These are phyloP conservation scores for Pseudozyma tsukubaensis DNA, from an alignment of 1,284 basidiomycete species.

Conservation along the genomic window DNA sequence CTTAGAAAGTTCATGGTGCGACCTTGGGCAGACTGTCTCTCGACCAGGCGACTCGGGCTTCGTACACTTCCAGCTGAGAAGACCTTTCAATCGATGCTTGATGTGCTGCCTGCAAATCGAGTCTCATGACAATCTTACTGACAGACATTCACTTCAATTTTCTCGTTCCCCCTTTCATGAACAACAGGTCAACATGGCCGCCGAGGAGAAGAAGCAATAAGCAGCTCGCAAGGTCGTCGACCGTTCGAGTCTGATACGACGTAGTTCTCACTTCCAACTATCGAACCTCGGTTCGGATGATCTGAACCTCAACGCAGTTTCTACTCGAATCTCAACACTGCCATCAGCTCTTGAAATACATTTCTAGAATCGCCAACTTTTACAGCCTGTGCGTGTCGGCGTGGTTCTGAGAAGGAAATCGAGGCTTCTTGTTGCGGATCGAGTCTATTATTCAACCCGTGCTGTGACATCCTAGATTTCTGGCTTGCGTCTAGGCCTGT, in stretches of 20 bases:
- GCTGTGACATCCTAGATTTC: too few species aligned
- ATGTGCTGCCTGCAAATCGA: neutral
- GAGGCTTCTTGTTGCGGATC: neutral
- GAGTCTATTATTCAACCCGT: neutral
- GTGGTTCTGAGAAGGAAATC: neutral
- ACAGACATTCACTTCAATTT: neutral
- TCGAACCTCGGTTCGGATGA: neutral
- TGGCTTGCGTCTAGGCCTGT: neutral
- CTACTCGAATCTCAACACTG: neutral
- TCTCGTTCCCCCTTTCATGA: neutral
- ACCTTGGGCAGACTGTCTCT: too few species aligned
- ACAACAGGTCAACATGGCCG: constrained; percentile 47
- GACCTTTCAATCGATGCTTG: too few species aligned
- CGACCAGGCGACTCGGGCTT: too few species aligned
- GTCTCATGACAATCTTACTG: neutral
- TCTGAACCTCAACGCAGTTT: neutral
- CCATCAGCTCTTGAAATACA: constrained; percentile 13
- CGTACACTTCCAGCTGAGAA: too few species aligned
- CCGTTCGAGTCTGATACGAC: neutral
- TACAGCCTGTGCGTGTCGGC: neutral
- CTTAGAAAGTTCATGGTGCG: too few species aligned
- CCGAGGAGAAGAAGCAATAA: constrained; percentile 56
- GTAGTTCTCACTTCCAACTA: neutral
- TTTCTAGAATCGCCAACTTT: neutral
- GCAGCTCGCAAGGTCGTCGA: constrained; percentile 14